These are phyloP conservation scores for Pyrenochaeta sp. DNA, from an alignment of 2,329 filamentous ascomycete species.

Conservation along the genomic window DNA sequence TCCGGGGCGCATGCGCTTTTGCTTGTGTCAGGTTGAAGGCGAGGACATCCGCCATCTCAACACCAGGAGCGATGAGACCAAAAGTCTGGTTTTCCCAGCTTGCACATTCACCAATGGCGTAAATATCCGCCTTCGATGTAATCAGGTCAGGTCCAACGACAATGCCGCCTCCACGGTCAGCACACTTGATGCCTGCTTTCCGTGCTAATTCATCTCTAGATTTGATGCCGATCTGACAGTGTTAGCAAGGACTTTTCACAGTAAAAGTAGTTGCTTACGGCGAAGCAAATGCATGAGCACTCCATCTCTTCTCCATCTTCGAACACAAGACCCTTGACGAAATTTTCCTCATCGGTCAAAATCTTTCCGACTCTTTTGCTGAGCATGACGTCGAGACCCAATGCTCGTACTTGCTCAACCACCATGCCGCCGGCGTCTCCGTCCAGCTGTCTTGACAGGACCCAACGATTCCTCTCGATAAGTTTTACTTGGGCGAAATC, in stretches of 20 bases:
- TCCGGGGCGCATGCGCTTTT: constrained; percentile 70
- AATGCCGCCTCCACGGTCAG: constrained; percentile 77
- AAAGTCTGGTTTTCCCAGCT: constrained; percentile 89
- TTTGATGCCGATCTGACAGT: constrained; percentile 73
- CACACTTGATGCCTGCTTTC: constrained; percentile 73
- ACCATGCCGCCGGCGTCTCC: constrained; percentile 82
- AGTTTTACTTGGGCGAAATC: constrained; percentile 77
- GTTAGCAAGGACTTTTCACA: constrained; percentile 11
- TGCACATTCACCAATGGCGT: constrained; percentile 89
- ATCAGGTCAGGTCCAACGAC: constrained; percentile 71
- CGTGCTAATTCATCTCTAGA: constrained; percentile 79
- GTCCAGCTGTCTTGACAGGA: constrained; percentile 83
- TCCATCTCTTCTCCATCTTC: constrained; percentile 80
- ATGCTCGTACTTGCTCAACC: constrained; percentile 77
- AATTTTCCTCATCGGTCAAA: constrained; percentile 70
- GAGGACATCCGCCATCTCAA: constrained; percentile 92
- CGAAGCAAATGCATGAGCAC: constrained; percentile 86
- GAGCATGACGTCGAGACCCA: constrained; percentile 83
- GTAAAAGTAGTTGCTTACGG: constrained; percentile 53
- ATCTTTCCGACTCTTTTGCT: constrained; percentile 77
- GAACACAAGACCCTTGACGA: constrained; percentile 76
- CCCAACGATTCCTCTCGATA: constrained; percentile 83
- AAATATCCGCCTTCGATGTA: constrained; percentile 76
- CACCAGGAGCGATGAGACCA: constrained; percentile 85
- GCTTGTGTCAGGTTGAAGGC: constrained; percentile 91